Percentiles rank a stretch among this genome's conserved stretches.
Evolutionary conservation across 2,329 filamentous ascomycete species (phyloP).

Genomic region (Kalaharituber pfeilii): DNA sequence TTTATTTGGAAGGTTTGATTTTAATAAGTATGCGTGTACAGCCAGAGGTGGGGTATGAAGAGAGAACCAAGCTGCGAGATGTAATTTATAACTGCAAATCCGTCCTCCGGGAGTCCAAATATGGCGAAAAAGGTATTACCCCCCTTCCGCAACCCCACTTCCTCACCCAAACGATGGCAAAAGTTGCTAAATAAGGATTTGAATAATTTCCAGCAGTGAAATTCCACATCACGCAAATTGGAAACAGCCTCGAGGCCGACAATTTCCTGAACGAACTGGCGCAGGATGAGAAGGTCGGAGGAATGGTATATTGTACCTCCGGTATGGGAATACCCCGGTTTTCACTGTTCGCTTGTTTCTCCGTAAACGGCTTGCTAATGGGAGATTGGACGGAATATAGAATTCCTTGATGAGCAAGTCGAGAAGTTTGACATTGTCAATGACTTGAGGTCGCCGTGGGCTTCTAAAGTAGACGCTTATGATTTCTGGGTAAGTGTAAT

Average conservation of each 20-base stretch:
- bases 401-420: neutral
- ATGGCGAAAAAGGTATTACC: conserved; percentile 2
- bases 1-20: neutral
- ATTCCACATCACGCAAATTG: conserved; percentile 14
- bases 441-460: too few species aligned
- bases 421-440: neutral
- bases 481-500: neutral
- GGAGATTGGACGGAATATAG: neutral
- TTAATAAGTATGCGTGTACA: neutral
- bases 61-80: conserved; percentile 1
- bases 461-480: neutral
- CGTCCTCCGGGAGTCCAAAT: neutral
- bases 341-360: neutral
- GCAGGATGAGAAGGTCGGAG: conserved; percentile 5
- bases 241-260: conserved; percentile 5
- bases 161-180: too few species aligned
- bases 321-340: conserved; percentile 3
- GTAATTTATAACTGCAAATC: conserved; percentile 5
- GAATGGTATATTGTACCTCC: conserved; percentile 14
- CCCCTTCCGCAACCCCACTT: neutral
- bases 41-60: neutral
- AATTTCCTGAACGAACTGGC: conserved; percentile 7
- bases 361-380: neutral
- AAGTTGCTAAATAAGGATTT: neutral
- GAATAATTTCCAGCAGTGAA: conserved; percentile 7